phyloP scores from a whole-genome alignment of 192 early-diverging fungal species.

The Helicostylum pulchrum region DNA sequence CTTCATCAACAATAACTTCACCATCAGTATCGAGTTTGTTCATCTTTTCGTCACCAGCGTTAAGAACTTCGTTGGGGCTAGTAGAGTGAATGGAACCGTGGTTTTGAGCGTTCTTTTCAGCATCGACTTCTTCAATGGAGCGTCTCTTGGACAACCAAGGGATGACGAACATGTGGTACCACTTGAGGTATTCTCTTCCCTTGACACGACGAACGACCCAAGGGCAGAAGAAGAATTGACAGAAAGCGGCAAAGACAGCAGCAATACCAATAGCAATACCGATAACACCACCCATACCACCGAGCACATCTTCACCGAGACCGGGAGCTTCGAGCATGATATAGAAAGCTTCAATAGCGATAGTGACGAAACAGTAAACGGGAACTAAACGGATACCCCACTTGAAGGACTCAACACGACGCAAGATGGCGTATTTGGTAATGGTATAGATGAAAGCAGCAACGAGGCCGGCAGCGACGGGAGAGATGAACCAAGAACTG shows the following conservation, averaged over 20 bases:
- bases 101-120: constrained; percentile 14
- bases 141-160: constrained; percentile 54
- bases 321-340: constrained; percentile 69
- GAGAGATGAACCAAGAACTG: constrained; percentile 76
- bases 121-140: constrained; percentile 13
- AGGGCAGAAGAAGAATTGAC: constrained; percentile 62
- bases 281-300: constrained; percentile 45
- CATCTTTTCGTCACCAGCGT: constrained; percentile 22
- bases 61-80: constrained; percentile 30
- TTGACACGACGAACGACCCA: constrained; percentile 63
- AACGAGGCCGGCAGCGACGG: constrained; percentile 61
- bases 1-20: constrained; percentile 8
- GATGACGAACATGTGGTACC: constrained; percentile 70
- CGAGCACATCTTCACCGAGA: constrained; percentile 35
- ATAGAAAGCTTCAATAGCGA: constrained; percentile 63
- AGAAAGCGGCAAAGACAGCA: constrained; percentile 48
- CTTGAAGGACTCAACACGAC: constrained; percentile 58
- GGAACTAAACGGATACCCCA: constrained; percentile 68
- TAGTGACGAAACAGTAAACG: constrained; percentile 65
- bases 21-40: constrained; percentile 16
- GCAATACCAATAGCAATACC: constrained; percentile 65
- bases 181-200: constrained; percentile 63
- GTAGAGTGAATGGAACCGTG: constrained; percentile 16
- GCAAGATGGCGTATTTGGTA: constrained; percentile 61
- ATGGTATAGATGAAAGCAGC: constrained; percentile 63